These are phyloP conservation scores for Simmondsia chinensis DNA, from an alignment of 148 eudicot genomes.

Conservation along the genomic window DNA sequence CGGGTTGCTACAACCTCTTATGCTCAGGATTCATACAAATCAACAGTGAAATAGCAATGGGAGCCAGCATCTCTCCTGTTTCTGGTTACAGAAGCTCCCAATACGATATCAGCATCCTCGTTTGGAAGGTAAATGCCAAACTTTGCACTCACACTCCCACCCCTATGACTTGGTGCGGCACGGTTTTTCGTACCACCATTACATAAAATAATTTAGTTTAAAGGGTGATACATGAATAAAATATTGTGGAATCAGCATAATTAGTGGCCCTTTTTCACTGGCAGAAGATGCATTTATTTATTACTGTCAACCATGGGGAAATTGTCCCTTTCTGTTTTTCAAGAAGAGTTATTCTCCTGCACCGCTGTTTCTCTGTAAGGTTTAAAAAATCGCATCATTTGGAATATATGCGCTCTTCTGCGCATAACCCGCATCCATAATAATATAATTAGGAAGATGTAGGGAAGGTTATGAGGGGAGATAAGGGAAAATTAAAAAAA, in stretches of 20 bases:
- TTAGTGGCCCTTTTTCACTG: conserved; percentile 4
- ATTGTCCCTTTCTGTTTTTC: conserved; percentile 13
- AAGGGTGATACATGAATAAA: too few relatives aligned
- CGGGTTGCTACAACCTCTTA: conserved; percentile 90
- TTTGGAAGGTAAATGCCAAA: conserved; percentile 81
- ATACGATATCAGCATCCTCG: conserved; percentile 89
- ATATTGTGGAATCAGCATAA: not conserved
- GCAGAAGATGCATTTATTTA: conserved; percentile 12
- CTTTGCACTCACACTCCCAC: conserved; percentile 3
- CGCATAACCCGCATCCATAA: too few relatives aligned
- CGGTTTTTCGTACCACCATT: too few relatives aligned
- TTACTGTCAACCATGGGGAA: too few relatives aligned
- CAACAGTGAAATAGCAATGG: conserved; percentile 93
- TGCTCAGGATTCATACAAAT: conserved; percentile 98
- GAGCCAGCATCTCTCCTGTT: conserved; percentile 95
- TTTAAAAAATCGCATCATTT: too few relatives aligned
- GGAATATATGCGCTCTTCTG: too few relatives aligned
- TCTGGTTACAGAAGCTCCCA: conserved; percentile 76
- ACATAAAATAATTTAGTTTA: too few relatives aligned
- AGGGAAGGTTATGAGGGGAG: too few relatives aligned
- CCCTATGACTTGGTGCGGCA: not conserved
- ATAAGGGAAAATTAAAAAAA: too few relatives aligned
- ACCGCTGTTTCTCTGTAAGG: conserved; percentile 11
- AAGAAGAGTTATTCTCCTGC: conserved; percentile 13
- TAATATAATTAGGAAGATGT: too few relatives aligned